A percentile compares a stretch with the other conserved stretches of the same genome.
These are phyloP conservation scores for Claviceps humidiphila DNA, from an alignment of 2,329 filamentous ascomycete genomes.

Conservation along the genomic window DNA sequence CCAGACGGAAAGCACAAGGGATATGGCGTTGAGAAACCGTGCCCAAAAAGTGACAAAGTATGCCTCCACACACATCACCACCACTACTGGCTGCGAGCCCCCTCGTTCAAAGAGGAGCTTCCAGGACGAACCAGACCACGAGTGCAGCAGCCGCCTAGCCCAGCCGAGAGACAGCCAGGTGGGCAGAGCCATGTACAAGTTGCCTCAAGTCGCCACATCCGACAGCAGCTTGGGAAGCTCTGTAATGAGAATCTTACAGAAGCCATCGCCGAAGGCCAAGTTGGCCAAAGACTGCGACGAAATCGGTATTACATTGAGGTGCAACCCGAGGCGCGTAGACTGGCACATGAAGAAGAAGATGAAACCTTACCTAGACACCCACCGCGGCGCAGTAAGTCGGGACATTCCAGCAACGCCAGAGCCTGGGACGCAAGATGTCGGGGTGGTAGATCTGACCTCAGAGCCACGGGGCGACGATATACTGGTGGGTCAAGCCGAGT, in stretches of 20 bases:
- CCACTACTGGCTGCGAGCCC: conserved; percentile 42
- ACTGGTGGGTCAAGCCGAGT: background rate
- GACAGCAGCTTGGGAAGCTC: conserved; percentile 9
- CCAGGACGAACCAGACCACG: background rate
- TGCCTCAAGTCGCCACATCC: conserved; percentile 9
- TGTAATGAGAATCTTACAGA: conserved; percentile 13
- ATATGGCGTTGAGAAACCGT: background rate
- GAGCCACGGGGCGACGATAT: background rate
- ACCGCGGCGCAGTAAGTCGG: background rate
- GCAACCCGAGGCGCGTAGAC: conserved; percentile 6
- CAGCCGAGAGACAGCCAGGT: conserved; percentile 1
- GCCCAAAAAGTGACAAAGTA: conserved; percentile 11
- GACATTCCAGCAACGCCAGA: background rate
- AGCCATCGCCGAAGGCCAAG: conserved; percentile 13
- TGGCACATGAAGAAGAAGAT: conserved; percentile 3
- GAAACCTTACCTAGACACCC: background rate
- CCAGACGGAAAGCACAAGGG: background rate
- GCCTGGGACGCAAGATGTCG: background rate
- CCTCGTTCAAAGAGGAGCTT: conserved; percentile 6
- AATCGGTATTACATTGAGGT: conserved; percentile 18
- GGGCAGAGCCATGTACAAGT: conserved; percentile 12
- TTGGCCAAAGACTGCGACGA: conserved; percentile 10
- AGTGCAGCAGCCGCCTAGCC: background rate
- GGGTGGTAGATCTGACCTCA: background rate
- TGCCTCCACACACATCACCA: conserved; percentile 49